Evolutionary conservation across 2,329 filamentous ascomycete species (phyloP).

Genomic region (Verticillium nubilum): DNA sequence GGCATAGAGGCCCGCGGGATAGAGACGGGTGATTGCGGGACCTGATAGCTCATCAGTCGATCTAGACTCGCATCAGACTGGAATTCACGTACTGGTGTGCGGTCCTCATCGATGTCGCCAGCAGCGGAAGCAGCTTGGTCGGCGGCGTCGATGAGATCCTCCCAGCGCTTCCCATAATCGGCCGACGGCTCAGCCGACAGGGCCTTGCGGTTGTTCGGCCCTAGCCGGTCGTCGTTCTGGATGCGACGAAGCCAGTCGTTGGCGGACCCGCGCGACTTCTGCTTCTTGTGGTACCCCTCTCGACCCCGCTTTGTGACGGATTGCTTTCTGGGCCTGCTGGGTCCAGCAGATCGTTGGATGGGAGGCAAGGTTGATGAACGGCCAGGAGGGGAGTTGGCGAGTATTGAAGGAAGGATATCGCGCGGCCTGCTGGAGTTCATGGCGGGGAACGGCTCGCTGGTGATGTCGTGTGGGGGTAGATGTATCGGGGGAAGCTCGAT

Average conservation of each 20-base stretch:
- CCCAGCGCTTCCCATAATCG: constrained; percentile 86
- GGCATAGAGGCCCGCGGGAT: constrained; percentile 58
- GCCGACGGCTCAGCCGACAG: constrained; percentile 79
- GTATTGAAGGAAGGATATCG: constrained; percentile 76
- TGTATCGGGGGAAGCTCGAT: constrained; percentile 71
- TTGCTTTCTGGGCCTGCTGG: constrained; percentile 72
- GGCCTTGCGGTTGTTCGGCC: constrained; percentile 72
- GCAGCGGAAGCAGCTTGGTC: constrained; percentile 70
- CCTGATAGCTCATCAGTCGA: constrained; percentile 29
- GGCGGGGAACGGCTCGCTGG: constrained; percentile 67
- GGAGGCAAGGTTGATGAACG: constrained; percentile 86
- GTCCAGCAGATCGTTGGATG: constrained; percentile 61
- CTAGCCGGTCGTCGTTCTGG: constrained; percentile 57
- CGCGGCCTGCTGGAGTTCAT: constrained; percentile 57
- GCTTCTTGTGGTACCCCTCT: constrained; percentile 74
- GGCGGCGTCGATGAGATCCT: constrained; percentile 91
- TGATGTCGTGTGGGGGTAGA: constrained; percentile 50
- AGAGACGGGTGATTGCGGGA: constrained; percentile 60
- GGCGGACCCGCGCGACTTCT: constrained; percentile 65
- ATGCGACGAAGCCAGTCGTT: constrained; percentile 58
- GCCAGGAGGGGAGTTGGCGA: constrained; percentile 75
- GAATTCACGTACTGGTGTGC: constrained; percentile 64
- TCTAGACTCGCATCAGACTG: constrained; percentile 28
- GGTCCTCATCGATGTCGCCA: constrained; percentile 84
- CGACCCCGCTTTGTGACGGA: constrained; percentile 77